A percentile compares a stretch with the other conserved stretches of the same genome.
phyloP scores from a whole-genome alignment of 176 grass and related monocot species.

The Phoenix roebelenii region DNA sequence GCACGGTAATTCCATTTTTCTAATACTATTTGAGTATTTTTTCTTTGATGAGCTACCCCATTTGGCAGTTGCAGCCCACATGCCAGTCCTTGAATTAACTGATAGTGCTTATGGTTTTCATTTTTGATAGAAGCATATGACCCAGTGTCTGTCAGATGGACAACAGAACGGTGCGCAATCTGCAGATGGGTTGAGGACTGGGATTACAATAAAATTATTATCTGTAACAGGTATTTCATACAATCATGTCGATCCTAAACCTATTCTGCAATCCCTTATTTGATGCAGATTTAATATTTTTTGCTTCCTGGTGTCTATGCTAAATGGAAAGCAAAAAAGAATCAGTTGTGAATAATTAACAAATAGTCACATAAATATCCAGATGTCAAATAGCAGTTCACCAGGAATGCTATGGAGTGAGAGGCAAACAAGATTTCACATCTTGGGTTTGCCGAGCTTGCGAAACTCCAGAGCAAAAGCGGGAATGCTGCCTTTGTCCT shows the following conservation, averaged over 20 bases:
- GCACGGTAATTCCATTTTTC: slow-evolving; percentile 48
- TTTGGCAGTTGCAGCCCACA: background rate
- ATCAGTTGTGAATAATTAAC: background rate
- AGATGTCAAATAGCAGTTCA: slow-evolving; percentile 99
- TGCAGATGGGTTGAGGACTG: slow-evolving; percentile 99
- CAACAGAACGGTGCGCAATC: slow-evolving; percentile 94
- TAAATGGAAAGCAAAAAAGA: background rate
- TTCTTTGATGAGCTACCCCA: background rate
- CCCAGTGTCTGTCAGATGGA: slow-evolving; percentile 80
- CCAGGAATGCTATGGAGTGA: slow-evolving; percentile 97
- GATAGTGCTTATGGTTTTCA: slow-evolving; percentile 8
- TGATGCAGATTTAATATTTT: background rate
- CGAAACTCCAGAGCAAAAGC: slow-evolving; percentile 68
- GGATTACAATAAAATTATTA: slow-evolving; percentile 99
- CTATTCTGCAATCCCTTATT: too few relatives aligned
- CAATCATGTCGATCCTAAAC: too few relatives aligned
- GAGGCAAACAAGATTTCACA: slow-evolving; percentile 76
- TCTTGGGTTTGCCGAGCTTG: slow-evolving; percentile 94
- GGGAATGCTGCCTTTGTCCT: slow-evolving; percentile 94
- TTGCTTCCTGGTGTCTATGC: background rate
- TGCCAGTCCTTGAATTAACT: background rate
- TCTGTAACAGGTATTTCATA: slow-evolving; percentile 67
- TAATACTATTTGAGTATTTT: slow-evolving; percentile 9
- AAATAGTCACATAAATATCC: slow-evolving; percentile 27
- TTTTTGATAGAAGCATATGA: slow-evolving; percentile 80